Evolutionary conservation across 2,329 filamentous ascomycete species (phyloP).

Genomic region (Aspergillus tamarii): DNA sequence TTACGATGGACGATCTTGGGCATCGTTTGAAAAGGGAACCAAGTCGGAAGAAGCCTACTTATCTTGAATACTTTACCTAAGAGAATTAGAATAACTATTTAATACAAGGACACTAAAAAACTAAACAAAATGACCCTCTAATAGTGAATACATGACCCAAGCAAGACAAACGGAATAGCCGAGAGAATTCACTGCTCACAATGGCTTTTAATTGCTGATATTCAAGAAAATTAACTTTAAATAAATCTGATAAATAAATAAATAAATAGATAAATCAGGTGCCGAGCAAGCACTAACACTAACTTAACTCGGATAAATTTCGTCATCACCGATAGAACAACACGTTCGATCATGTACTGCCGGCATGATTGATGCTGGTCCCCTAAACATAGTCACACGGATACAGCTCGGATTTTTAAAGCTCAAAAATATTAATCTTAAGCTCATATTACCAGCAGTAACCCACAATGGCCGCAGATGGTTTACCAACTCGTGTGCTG

Average conservation of each 20-base stretch:
- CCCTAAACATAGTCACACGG: too few species aligned
- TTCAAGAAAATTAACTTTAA: too few species aligned
- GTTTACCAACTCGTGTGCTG: conserved; percentile 40
- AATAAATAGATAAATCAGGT: background rate
- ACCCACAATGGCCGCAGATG: conserved; percentile 27
- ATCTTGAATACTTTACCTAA: background rate
- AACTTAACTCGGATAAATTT: background rate
- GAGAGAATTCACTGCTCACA: too few species aligned
- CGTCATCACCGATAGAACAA: background rate
- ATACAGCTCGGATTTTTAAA: too few species aligned
- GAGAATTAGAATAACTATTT: background rate
- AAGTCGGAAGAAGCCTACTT: background rate
- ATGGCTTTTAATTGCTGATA: too few species aligned
- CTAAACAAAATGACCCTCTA: too few species aligned
- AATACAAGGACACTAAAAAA: too few species aligned
- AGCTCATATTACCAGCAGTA: background rate
- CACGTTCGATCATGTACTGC: background rate
- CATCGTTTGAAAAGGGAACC: background rate
- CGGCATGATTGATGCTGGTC: too few species aligned
- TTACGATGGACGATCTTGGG: background rate
- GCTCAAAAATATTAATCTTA: background rate
- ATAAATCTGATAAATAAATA: background rate
- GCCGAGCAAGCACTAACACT: background rate
- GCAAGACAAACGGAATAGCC: too few species aligned
- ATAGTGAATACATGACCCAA: too few species aligned